These are phyloP conservation scores for Podospora anserina DNA, from an alignment of 495 filamentous ascomycete genomes.

Conservation along the genomic window DNA sequence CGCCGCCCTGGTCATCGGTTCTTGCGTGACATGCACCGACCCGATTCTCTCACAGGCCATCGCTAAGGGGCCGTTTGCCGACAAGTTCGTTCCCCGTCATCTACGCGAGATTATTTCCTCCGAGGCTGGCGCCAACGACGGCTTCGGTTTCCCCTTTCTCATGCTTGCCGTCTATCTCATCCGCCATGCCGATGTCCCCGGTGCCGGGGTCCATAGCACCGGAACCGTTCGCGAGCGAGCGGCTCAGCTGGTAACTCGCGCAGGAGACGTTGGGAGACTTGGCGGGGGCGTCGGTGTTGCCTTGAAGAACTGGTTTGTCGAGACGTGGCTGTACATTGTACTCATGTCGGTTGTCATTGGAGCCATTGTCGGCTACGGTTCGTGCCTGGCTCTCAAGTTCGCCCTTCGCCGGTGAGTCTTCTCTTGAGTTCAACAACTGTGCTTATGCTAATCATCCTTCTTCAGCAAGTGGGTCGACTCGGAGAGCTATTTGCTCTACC, in stretches of 20 bases:
- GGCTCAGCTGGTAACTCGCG: slow-evolving; percentile 39
- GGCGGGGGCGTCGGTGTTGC: slow-evolving; percentile 60
- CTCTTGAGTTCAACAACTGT: no score
- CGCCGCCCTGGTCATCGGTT: slow-evolving; percentile 56
- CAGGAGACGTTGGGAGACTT: slow-evolving; percentile 44
- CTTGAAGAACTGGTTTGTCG: slow-evolving; percentile 72
- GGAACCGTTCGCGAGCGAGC: background rate
- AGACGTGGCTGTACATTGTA: slow-evolving; percentile 79
- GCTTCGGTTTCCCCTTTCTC: slow-evolving; percentile 59
- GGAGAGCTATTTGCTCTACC: slow-evolving; percentile 83
- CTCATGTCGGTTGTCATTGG: slow-evolving; percentile 72
- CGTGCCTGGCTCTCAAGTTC: slow-evolving; percentile 59
- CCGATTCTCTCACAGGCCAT: slow-evolving; percentile 59
- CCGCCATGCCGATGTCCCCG: slow-evolving; percentile 48
- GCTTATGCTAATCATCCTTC: no score
- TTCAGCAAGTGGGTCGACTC: slow-evolving; percentile 72
- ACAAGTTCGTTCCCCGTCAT: slow-evolving; percentile 55
- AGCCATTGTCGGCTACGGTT: slow-evolving; percentile 59
- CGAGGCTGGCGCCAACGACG: slow-evolving; percentile 60
- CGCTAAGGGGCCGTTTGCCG: slow-evolving; percentile 60
- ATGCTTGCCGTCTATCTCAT: slow-evolving; percentile 55
- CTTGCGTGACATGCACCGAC: slow-evolving; percentile 61
- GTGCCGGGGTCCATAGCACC: background rate
- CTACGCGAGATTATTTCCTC: slow-evolving; percentile 62
- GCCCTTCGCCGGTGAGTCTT: slow-evolving; percentile 10